These are phyloP conservation scores for Ceraceosorus guamensis DNA, from an alignment of 1,284 basidiomycete genomes.

Conservation along the genomic window DNA sequence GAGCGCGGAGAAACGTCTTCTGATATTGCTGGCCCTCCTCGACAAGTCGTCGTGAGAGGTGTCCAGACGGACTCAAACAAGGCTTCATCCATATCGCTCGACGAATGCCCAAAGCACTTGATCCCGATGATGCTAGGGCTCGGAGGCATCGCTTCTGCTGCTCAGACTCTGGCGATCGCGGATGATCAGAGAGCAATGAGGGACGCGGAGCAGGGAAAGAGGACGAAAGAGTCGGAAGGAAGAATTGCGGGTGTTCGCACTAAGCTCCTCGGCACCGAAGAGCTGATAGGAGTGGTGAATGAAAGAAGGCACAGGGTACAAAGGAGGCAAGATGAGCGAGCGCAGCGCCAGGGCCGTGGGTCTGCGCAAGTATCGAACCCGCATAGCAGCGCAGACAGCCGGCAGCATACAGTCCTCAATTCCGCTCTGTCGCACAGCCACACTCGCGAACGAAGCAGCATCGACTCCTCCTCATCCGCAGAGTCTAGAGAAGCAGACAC, in stretches of 20 bases:
- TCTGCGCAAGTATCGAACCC: background rate
- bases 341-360: background rate
- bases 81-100: background rate
- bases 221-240: background rate
- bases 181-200: slow-evolving; percentile 2
- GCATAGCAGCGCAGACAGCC: background rate
- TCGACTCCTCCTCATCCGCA: background rate
- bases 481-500: background rate
- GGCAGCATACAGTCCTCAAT: too few species aligned
- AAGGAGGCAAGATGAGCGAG: too few species aligned
- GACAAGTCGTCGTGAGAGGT: background rate
- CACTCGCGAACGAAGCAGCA: too few species aligned
- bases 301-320: too few species aligned
- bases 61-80: background rate
- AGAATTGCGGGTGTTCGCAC: background rate
- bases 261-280: slow-evolving; percentile 3
- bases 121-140: background rate
- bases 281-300: too few species aligned
- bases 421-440: too few species aligned
- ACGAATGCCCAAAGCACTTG: background rate
- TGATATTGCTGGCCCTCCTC: background rate
- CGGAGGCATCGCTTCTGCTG: background rate
- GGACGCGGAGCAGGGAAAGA: background rate
- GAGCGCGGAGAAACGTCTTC: background rate
- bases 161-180: background rate